A percentile compares a stretch with the other conserved stretches of the same genome.
These are phyloP conservation scores for Amauroascus verrucosus DNA, from an alignment of 2,329 filamentous ascomycete species.

Conservation along the genomic window DNA sequence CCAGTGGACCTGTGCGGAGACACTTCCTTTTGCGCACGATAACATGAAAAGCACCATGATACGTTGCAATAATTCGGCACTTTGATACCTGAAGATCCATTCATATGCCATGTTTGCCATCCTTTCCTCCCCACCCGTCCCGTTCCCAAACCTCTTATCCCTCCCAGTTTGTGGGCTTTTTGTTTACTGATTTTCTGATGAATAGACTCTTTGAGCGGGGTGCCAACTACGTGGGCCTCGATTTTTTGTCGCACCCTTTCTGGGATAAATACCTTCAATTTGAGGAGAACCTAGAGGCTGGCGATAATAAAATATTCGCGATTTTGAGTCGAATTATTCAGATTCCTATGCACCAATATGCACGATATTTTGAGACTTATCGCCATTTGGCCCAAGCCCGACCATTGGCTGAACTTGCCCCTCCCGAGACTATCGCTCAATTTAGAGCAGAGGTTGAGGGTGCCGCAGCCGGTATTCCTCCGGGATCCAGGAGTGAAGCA, in stretches of 20 bases:
- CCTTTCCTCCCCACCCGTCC: constrained; percentile 27
- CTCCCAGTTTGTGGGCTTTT: constrained; percentile 12
- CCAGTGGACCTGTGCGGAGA: constrained; percentile 23
- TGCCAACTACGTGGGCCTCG: constrained; percentile 71
- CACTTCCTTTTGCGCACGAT: constrained; percentile 28
- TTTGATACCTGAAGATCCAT: constrained; percentile 26
- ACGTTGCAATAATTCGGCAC: constrained; percentile 33
- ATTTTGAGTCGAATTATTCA: constrained; percentile 74
- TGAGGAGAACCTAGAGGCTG: constrained; percentile 77
- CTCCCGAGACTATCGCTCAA: constrained; percentile 55
- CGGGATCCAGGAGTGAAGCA: constrained; percentile 51
- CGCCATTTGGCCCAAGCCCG: constrained; percentile 62
- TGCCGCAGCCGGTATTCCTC: constrained; percentile 34
- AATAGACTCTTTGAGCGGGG: constrained; percentile 84
- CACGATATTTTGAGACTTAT: constrained; percentile 87
- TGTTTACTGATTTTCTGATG: constrained; percentile 31
- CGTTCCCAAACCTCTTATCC: constrained; percentile 24
- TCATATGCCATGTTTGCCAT: constrained; percentile 40
- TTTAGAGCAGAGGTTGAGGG: constrained; percentile 62
- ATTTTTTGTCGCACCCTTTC: constrained; percentile 90
- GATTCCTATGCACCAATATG: constrained; percentile 92
- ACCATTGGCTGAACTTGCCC: constrained; percentile 62
- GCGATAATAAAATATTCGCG: constrained; percentile 66
- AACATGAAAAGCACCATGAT: constrained; percentile 26
- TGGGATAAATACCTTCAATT: constrained; percentile 99